These are phyloP conservation scores for Symbiodinium pilosum DNA, from an alignment of 73 alveolate species.

Conservation along the genomic window DNA sequence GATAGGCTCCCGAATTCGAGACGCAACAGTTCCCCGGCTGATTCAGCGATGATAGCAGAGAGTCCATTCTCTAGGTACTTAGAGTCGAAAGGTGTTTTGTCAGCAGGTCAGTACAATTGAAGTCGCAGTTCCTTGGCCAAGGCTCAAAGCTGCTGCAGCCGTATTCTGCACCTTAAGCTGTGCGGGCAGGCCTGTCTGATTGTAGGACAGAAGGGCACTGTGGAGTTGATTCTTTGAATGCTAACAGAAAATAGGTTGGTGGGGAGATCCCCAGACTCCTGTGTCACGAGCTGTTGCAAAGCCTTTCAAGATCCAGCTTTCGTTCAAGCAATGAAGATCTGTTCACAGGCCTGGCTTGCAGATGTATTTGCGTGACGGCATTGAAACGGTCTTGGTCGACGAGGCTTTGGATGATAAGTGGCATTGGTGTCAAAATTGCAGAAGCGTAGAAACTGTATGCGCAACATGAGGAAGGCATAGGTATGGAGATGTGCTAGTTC, in stretches of 20 bases:
- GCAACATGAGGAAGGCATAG: too few species aligned
- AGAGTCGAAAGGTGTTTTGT: background rate
- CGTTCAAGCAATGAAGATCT: background rate
- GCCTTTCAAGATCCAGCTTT: background rate
- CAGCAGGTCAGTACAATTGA: too few species aligned
- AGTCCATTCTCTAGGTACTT: background rate
- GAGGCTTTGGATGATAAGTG: constrained; percentile 15
- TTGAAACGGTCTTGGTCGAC: constrained; percentile 86
- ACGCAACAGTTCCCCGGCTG: constrained; percentile 22
- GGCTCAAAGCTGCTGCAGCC: constrained; percentile 38
- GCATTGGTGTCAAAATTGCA: too few species aligned
- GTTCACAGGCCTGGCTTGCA: constrained; percentile 27
- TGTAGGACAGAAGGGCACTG: background rate
- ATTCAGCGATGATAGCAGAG: too few species aligned
- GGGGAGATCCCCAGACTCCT: too few species aligned
- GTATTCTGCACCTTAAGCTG: constrained; percentile 82
- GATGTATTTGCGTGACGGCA: constrained; percentile 17
- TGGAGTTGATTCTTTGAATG: too few species aligned
- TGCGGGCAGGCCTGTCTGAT: constrained; percentile 58
- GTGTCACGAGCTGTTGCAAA: background rate
- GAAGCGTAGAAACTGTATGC: too few species aligned
- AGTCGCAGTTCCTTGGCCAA: background rate
- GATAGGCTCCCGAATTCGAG: constrained; percentile 18
- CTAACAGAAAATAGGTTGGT: too few species aligned
- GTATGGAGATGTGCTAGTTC: too few species aligned